phyloP scores from a whole-genome alignment of 164 flowering plant genomes.

The Litsea cubeba region DNA sequence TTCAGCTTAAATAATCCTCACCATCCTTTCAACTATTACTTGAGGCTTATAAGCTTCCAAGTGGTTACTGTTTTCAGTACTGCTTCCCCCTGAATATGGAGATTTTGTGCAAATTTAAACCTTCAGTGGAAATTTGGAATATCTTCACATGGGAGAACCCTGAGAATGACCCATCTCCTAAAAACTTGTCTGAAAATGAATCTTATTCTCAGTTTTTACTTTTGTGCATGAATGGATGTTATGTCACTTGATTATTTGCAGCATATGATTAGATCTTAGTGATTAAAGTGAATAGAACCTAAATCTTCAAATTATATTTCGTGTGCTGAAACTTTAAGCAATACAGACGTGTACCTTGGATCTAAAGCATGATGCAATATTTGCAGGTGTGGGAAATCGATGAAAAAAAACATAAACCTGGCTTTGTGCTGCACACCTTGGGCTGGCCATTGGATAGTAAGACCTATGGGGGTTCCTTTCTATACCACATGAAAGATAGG shows the following conservation, averaged over 20 bases:
- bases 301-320: neutral
- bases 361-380: conserved; percentile 4
- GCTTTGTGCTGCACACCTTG: conserved; percentile 80
- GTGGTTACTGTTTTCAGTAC: too few species aligned
- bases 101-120: too few species aligned
- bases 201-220: neutral
- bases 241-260: neutral
- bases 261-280: neutral
- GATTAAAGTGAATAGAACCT: neutral
- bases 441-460: conserved; percentile 95
- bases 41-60: too few species aligned
- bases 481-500: conserved; percentile 94
- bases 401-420: conserved; percentile 69
- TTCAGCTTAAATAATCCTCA: neutral
- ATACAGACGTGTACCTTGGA: neutral
- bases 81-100: too few species aligned
- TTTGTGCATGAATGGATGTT: neutral
- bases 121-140: too few species aligned
- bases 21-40: too few species aligned
- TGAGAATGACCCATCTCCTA: too few species aligned
- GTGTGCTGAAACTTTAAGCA: neutral
- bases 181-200: too few species aligned
- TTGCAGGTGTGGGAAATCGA: conserved; percentile 94
- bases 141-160: too few species aligned
- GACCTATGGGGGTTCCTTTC: conserved; percentile 96